These are phyloP conservation scores for Wickerhamomyces pijperi DNA, from an alignment of 805 yeast genomes.

Conservation along the genomic window DNA sequence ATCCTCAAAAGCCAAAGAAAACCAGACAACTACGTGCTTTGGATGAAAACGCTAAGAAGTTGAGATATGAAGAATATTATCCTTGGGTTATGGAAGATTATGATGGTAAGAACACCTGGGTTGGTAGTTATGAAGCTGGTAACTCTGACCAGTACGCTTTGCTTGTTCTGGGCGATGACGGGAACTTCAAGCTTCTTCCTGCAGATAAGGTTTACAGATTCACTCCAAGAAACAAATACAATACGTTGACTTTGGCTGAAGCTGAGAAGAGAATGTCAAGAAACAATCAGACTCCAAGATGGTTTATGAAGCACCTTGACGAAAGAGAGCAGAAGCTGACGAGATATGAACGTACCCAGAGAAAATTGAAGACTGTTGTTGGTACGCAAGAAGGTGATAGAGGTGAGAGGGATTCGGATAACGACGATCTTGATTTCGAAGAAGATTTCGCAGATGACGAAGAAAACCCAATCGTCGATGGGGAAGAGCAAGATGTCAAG, in stretches of 20 bases:
- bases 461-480: slow-evolving; percentile 96
- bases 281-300: slow-evolving; percentile 68
- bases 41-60: slow-evolving; percentile 71
- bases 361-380: slow-evolving; percentile 38
- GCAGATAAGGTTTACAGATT: slow-evolving; percentile 90
- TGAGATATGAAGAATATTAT: slow-evolving; percentile 90
- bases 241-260: slow-evolving; percentile 89
- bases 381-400: slow-evolving; percentile 25
- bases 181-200: slow-evolving; percentile 75
- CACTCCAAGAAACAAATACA: slow-evolving; percentile 87
- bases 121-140: slow-evolving; percentile 89
- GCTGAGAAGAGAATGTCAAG: slow-evolving; percentile 92
- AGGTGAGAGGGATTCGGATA: slow-evolving; percentile 57
- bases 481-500: slow-evolving; percentile 88
- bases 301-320: slow-evolving; percentile 89
- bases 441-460: slow-evolving; percentile 98
- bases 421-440: slow-evolving; percentile 87
- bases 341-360: slow-evolving; percentile 36
- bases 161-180: slow-evolving; percentile 62
- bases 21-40: slow-evolving; percentile 75
- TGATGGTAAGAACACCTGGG: slow-evolving; percentile 90
- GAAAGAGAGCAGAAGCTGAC: slow-evolving; percentile 42
- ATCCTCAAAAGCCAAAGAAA: slow-evolving; percentile 59
- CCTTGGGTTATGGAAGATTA: slow-evolving; percentile 99
- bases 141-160: slow-evolving; percentile 76